Evolutionary conservation across 1,284 basidiomycete species (phyloP), one percentile per base, ranked within the genome.

Genomic region (Fistulina hepatica): DNA sequence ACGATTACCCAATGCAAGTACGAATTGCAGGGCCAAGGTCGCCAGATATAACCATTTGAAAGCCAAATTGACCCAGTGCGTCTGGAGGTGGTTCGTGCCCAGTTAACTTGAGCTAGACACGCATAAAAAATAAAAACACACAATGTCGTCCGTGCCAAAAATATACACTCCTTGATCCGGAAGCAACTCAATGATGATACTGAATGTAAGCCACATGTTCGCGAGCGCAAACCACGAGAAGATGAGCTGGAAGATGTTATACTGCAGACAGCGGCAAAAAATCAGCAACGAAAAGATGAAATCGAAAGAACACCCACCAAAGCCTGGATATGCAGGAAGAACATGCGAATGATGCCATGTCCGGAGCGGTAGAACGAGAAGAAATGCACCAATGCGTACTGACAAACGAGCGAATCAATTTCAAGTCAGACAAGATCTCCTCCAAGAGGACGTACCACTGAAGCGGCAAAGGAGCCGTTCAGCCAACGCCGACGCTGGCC

Each of bases 401-500:
- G n/a, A n/a, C 83, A 43, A 4, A 37, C 15, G 25, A 23, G n/a
- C n/a, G 24, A 33, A 28, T 12, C 39, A 36, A 15, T 24, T 34
- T 8, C 37, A 33, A 21, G 30, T 26, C 13, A 21, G 12, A 36
- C 21, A 33, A 17, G 33, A 16, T 17, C 21, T 26, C 28, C 33
- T 17, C 7, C 7, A 5, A 11, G 4, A 32, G 21, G 17, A 34
- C n/a, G n/a, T n/a, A n/a, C n/a, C n/a, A 97, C 83, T 3, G 90
- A 92, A 7, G 93, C 94, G 24, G 93, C 93, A 52, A 97, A 97
- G 9, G 89, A 94, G 44, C 94, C 94, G 54, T 98, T 98, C 51
- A 97, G 58, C 94, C 90, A 95, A 48, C 91, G 81, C 48, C 90
- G 82, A 57, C 90, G 85, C 60, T 98, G 94, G 45, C 90, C 86